Evolutionary conservation across 257 asterid species (phyloP), one percentile per base, ranked within the genome.

Genomic region (Salvia splendens): DNA sequence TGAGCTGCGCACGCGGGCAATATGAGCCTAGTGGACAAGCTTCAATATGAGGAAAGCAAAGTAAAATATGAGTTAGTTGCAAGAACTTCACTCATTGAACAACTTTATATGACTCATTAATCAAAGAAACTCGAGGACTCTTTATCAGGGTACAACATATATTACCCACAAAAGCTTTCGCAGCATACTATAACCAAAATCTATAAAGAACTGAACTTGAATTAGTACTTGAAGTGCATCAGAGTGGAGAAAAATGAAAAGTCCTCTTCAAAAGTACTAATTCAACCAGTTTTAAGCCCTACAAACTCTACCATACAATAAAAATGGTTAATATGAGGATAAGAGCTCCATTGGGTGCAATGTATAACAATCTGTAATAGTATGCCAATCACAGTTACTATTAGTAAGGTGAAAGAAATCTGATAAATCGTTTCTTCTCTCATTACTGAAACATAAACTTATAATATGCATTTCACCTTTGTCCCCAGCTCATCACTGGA

Each of bases 11-110:
- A 62, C 58, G 82, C 3, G 99, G 97, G 75, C 99, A 94, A 74
- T 80, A 88, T 61, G 99, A 80, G 55, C 99, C 99, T 73, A 91
- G 63, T 12, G 99, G 99, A 69, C 99, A 94, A 76, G 99, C 99
- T 94, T 71, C 81, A 85, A 52, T 15, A 49, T 30, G 35, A 69
- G 38, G 69, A 67, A 62, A 78, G 30, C 32, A 53, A 73, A 20
- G 75, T 6, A 47, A 61, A 72, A 16, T 74, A 33, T 36, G 51
- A 65, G 79, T 71, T 54, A 76, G 71, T 69, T 49, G 63, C 68
- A 55, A 68, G 64, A 60, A 41, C 48, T 53, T 69, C 67, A 56
- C 9, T 60, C 14, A 30, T 32, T 63, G 49, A 35, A 5, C 57
- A 38, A 10, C 66, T 72, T 15, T 35, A n/a, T 55, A 56, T 67